A percentile compares a stretch with the other conserved stretches of the same genome.
Conservation (phyloP, 2,329 filamentous ascomycete genomes). For the Fusarium solani-melongenae region DNA sequence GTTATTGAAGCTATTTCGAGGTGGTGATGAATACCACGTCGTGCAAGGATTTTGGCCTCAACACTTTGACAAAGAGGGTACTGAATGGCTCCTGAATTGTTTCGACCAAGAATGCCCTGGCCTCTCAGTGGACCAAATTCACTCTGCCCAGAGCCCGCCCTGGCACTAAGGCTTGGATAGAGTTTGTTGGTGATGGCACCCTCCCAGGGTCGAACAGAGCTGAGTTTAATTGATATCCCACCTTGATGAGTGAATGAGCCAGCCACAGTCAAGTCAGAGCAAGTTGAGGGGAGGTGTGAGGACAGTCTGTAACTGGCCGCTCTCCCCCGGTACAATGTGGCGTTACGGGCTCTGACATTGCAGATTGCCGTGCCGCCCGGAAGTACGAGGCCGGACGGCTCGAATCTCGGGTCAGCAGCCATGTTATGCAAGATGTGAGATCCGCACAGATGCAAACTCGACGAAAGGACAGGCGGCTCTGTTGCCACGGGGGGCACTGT, state of each 20-base stretch:
- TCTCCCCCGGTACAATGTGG: not conserved
- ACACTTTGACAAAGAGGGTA: not conserved
- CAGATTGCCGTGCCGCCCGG: slow-evolving; percentile 6
- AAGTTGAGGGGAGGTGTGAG: not conserved
- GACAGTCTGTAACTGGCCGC: not conserved
- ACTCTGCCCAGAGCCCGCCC: not conserved
- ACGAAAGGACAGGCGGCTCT: not conserved
- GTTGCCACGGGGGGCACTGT: not conserved
- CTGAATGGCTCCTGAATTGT: not conserved
- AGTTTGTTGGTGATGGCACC: slow-evolving; percentile 4
- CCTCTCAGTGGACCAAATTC: not conserved
- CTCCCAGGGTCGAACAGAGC: not conserved
- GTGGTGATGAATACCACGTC: not conserved
- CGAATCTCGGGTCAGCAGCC: slow-evolving; percentile 1
- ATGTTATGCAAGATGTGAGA: not conserved
- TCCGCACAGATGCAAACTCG: slow-evolving; percentile 7
- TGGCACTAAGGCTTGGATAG: not conserved
- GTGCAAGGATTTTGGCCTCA: not conserved
- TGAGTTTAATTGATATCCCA: not conserved
- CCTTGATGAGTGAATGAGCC: not conserved
- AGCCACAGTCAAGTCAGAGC: not conserved
- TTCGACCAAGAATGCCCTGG: not conserved
- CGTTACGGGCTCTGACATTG: not conserved
- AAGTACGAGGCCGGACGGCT: not conserved
- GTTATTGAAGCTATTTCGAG: not conserved